Evolutionary conservation across 2,329 filamentous ascomycete genomes (phyloP).

Genomic region (Lecanicillium sp.): DNA sequence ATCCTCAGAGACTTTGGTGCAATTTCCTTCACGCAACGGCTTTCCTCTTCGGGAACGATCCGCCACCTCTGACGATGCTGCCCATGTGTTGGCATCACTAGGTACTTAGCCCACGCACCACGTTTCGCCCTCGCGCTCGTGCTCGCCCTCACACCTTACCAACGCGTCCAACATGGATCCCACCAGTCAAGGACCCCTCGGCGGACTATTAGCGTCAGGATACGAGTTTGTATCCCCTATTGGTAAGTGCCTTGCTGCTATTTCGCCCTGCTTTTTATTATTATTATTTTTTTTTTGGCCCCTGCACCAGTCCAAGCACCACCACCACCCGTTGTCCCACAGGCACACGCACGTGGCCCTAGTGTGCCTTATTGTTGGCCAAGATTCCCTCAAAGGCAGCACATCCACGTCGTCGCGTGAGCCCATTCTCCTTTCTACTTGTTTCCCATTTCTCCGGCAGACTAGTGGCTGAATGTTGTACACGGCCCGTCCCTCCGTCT

Average conservation of each 20-base stretch:
- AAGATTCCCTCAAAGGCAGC: not conserved
- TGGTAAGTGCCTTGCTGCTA: slow-evolving; percentile 1
- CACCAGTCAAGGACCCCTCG: not conserved
- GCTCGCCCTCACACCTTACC: too few relatives aligned
- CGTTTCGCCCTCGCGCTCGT: not conserved
- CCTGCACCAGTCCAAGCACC: slow-evolving; percentile 2
- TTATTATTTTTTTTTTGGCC: not conserved
- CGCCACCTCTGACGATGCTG: too few relatives aligned
- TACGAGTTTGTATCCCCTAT: slow-evolving; percentile 7
- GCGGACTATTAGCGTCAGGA: not conserved
- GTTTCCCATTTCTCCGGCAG: too few relatives aligned
- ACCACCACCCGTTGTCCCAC: not conserved
- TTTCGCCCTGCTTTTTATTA: not conserved
- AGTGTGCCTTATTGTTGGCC: not conserved
- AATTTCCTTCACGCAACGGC: slow-evolving; percentile 2
- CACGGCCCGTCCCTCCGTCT: too few relatives aligned
- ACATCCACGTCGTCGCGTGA: slow-evolving; percentile 1
- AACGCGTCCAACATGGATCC: slow-evolving; percentile 5
- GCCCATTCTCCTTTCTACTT: not conserved
- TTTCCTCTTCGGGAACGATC: slow-evolving; percentile 1
- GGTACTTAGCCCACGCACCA: too few relatives aligned
- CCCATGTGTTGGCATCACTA: too few relatives aligned
- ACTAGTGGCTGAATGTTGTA: not conserved
- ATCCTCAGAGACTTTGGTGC: not conserved
- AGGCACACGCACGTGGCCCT: slow-evolving; percentile 2